Conservation (phyloP, 805 yeast species). For the Tetrapisispora arboricola region DNA sequence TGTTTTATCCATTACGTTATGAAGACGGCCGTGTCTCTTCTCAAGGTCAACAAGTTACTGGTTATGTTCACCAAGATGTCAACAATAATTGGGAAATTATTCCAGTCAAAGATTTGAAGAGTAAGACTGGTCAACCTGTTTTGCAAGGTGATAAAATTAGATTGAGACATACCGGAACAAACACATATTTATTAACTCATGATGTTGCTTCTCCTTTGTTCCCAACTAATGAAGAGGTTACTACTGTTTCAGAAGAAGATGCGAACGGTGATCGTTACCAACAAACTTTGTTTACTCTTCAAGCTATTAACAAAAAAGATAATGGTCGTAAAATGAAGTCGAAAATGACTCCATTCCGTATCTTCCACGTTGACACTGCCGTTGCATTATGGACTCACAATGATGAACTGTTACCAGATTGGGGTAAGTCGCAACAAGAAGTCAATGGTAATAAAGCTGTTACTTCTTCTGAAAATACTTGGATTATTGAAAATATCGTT, state of each 20-base stretch:
- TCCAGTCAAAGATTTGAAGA: constrained; percentile 44
- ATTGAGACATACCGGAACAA: constrained; percentile 69
- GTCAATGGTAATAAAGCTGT: constrained; percentile 88
- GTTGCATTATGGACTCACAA: constrained; percentile 93
- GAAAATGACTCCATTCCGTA: constrained; percentile 54
- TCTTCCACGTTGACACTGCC: constrained; percentile 74
- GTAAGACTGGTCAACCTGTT: constrained; percentile 40
- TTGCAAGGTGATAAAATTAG: constrained; percentile 66
- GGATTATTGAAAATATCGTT: constrained; percentile 67
- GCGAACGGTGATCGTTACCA: constrained; percentile 48
- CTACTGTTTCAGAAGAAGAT: constrained; percentile 54
- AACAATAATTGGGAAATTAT: constrained; percentile 83
- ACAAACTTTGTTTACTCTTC: constrained; percentile 70
- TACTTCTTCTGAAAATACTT: constrained; percentile 53
- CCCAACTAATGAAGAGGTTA: constrained; percentile 91
- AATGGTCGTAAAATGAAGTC: constrained; percentile 44
- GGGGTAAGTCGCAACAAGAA: constrained; percentile 91
- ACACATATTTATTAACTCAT: constrained; percentile 74
- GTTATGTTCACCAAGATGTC: constrained; percentile 41
- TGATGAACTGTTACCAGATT: constrained; percentile 78
- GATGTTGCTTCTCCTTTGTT: constrained; percentile 92
- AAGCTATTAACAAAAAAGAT: constrained; percentile 45
- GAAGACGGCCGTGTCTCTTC: constrained; percentile 95
- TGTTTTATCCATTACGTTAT: constrained; percentile 76
- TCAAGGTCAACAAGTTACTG: constrained; percentile 85